These are phyloP conservation scores for Neoascochyta sp. DNA, from an alignment of 2,329 filamentous ascomycete genomes.

Conservation along the genomic window DNA sequence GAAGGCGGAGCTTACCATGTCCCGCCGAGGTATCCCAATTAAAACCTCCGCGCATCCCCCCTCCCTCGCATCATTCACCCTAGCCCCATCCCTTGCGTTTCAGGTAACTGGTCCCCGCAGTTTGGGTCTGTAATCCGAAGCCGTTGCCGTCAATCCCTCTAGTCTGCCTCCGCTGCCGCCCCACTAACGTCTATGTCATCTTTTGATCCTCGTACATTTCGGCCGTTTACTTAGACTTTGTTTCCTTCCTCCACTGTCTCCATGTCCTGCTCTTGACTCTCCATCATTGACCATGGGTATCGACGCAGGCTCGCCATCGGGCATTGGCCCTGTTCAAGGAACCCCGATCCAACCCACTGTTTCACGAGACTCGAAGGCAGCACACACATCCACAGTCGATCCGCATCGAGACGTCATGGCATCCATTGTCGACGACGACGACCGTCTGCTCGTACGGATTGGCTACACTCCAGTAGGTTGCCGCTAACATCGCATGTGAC, in stretches of 20 bases:
- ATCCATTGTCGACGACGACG: conserved; percentile 57
- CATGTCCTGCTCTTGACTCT: conserved; percentile 24
- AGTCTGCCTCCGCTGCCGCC: conserved; percentile 20
- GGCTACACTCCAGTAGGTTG: conserved; percentile 58
- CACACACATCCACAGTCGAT: conserved; percentile 14
- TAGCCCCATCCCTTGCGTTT: conserved; percentile 26
- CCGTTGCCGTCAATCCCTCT: conserved; percentile 27
- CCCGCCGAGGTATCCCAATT: too few relatives aligned
- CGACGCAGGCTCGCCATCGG: conserved; percentile 16
- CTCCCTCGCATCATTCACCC: conserved; percentile 17
- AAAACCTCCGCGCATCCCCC: too few relatives aligned
- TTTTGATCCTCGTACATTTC: conserved; percentile 17
- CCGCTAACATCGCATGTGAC: background rate
- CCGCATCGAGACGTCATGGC: conserved; percentile 39
- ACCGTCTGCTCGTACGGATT: conserved; percentile 57
- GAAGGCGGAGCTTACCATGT: too few relatives aligned
- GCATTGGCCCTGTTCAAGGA: conserved; percentile 13
- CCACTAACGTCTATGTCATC: conserved; percentile 29
- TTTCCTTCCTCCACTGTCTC: conserved; percentile 6
- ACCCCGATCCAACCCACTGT: conserved; percentile 13
- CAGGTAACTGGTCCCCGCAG: conserved; percentile 21
- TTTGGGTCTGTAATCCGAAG: conserved; percentile 22
- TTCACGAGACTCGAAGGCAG: conserved; percentile 25
- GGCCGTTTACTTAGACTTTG: conserved; percentile 3
- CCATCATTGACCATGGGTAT: conserved; percentile 28